phyloP scores from a whole-genome alignment of 805 yeast genomes.

The Brettanomyces anomalus region DNA sequence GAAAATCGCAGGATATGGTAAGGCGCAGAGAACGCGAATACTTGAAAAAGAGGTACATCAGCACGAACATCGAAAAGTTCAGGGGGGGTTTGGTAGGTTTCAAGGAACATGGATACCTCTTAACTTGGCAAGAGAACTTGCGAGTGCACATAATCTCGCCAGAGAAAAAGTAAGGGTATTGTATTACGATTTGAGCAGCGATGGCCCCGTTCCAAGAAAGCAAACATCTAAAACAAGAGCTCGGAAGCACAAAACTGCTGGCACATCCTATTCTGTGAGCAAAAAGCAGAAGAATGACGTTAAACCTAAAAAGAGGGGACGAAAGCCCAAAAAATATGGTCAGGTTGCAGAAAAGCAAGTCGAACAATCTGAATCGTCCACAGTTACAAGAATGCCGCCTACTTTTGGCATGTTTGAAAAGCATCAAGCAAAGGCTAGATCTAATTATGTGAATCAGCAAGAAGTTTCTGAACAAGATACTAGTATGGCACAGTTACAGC shows the following conservation, averaged over 20 bases:
- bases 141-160: conserved; percentile 40
- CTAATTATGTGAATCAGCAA: neutral
- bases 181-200: conserved; percentile 41
- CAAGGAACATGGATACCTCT: conserved; percentile 86
- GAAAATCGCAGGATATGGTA: conserved; percentile 69
- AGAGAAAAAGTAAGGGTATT: conserved; percentile 46
- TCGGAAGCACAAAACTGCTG: neutral
- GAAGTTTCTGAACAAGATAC: neutral
- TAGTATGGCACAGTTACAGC: no score
- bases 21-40: conserved; percentile 70
- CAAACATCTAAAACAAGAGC: conserved; percentile 18
- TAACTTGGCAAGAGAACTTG: conserved; percentile 51
- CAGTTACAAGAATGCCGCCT: conserved; percentile 6
- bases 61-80: conserved; percentile 63
- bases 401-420: conserved; percentile 10
- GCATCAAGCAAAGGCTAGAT: neutral
- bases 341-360: neutral
- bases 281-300: neutral
- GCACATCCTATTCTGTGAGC: conserved; percentile 1
- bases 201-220: conserved; percentile 30
- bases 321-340: conserved; percentile 1
- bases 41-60: conserved; percentile 67
- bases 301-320: conserved; percentile 1
- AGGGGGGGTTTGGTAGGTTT: conserved; percentile 78
- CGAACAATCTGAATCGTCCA: neutral